phyloP scores from a whole-genome alignment of 257 asterid genomes.

The Linaria vulgaris region DNA sequence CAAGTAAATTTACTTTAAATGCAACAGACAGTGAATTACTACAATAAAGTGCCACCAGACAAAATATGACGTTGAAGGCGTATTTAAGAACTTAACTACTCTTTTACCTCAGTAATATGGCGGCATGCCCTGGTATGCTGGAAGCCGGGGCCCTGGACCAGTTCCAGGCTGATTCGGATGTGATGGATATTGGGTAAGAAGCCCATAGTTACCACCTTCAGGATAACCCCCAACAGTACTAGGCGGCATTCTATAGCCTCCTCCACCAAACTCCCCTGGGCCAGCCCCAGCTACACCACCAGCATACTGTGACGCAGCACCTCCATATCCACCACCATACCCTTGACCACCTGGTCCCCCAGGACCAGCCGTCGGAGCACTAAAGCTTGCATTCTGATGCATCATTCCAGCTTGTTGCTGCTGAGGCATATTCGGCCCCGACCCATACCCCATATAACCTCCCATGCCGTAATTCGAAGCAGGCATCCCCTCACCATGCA shows the following conservation, averaged over 20 bases:
- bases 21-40: no score
- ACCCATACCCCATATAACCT: slow-evolving; percentile 58
- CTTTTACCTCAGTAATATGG: slow-evolving; percentile 84
- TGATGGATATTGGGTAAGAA: slow-evolving; percentile 45
- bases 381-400: slow-evolving; percentile 57
- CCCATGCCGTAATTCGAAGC: slow-evolving; percentile 49
- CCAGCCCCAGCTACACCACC: slow-evolving; percentile 44
- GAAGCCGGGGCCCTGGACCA: slow-evolving; percentile 74
- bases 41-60: no score
- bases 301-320: slow-evolving; percentile 42
- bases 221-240: slow-evolving; percentile 65
- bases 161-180: slow-evolving; percentile 61
- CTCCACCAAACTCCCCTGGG: slow-evolving; percentile 54
- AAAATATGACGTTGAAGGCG: no score
- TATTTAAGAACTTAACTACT: no score
- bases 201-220: slow-evolving; percentile 66
- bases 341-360: slow-evolving; percentile 65
- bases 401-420: slow-evolving; percentile 62
- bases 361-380: slow-evolving; percentile 41
- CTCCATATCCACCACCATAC: slow-evolving; percentile 56
- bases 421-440: slow-evolving; percentile 61
- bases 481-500: slow-evolving; percentile 43
- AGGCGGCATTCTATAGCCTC: slow-evolving; percentile 74
- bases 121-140: slow-evolving; percentile 73
- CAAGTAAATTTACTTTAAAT: no score